Base-by-base conservation (phyloP, 192 early-diverging fungal species). In the Paraglomus brasilianum region DNA sequence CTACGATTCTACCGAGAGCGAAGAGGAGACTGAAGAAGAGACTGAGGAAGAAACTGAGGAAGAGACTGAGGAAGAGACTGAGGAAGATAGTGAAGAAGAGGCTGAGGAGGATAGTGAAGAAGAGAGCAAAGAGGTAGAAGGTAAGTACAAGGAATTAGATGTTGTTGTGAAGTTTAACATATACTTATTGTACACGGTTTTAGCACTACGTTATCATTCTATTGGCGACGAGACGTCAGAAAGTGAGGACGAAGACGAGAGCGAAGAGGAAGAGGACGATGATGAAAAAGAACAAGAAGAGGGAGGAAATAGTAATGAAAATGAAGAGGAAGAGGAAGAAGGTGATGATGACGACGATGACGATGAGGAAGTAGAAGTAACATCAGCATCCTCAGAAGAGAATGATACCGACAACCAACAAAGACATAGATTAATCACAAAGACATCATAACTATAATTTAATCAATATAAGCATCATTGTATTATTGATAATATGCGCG, bases 1-100 rank as follows among this genome's bases (percentile, higher is more conserved):
- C 78, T 69, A 62, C 38, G 76, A 73, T 4, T 56, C 48, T 15
- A 65, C 65, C 10, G 77, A 78, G 11, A 75, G 80, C 0, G 73
- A 71, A 11, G 76, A 79, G 5, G 76, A 79, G 5, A 72, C 74
- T 4, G 78, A 75, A 1, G 82, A 84, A 2, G 86, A 85, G 48
- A 61, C 44, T 10, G 21, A 40, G 1, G 11, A 44, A 8, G 2
- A 70, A 40, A 46, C 43, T 51, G 71, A 67, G 1, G 78, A 76
- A 15, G 74, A 76, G 48, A 61, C 44, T 10, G 21, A 40, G 1
- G 11, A 44, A 8, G 2, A 70, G 50, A 46, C 43, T 51, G 71
- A 67, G 1, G 78, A 76, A 15, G 74, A 76, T 42, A 70, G 72
- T 15, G 72, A 70, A 43, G 36, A 43, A 13, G 38, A 8, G 21